A percentile compares a stretch with the other conserved stretches of the same genome.
Conservation (phyloP, 345 rosid genomes). For the Crucihimalaya himalaica region DNA sequence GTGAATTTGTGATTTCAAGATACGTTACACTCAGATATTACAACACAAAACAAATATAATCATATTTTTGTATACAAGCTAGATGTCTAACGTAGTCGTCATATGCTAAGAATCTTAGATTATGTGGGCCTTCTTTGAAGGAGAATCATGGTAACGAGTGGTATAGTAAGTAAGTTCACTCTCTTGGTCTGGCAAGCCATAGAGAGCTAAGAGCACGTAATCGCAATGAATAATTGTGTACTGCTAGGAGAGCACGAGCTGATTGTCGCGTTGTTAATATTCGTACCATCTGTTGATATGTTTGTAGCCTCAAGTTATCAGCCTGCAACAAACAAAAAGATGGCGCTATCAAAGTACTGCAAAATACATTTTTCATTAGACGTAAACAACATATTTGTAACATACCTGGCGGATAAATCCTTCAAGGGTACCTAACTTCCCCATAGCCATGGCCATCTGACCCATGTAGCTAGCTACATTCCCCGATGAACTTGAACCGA, state of each 20-base stretch:
- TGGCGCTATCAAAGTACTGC: neutral
- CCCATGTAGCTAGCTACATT: slow-evolving; percentile 95
- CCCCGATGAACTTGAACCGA: slow-evolving; percentile 70
- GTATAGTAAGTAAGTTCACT: slow-evolving; percentile 45
- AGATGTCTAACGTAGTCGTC: slow-evolving; percentile 13
- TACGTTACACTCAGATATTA: neutral
- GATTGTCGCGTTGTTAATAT: slow-evolving; percentile 85
- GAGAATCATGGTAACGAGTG: slow-evolving; percentile 4
- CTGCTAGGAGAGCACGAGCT: slow-evolving; percentile 89
- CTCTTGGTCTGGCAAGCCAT: slow-evolving; percentile 96
- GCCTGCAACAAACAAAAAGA: slow-evolving; percentile 52
- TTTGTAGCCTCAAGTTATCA: slow-evolving; percentile 91
- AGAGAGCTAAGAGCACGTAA: slow-evolving; percentile 95
- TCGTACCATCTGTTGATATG: slow-evolving; percentile 82
- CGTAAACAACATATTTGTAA: slow-evolving; percentile 1
- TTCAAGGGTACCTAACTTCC: slow-evolving; percentile 86
- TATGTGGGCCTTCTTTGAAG: slow-evolving; percentile 30
- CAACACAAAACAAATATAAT: slow-evolving; percentile 21
- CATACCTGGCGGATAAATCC: slow-evolving; percentile 83
- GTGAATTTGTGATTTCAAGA: neutral
- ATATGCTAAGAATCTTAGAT: slow-evolving; percentile 27
- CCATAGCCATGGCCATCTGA: slow-evolving; percentile 99
- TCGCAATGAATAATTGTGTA: slow-evolving; percentile 80
- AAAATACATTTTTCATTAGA: neutral
- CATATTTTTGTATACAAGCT: slow-evolving; percentile 27